Evolutionary conservation across 192 early-diverging fungal genomes (phyloP).

Genomic region (Backusella mclennaniae): DNA sequence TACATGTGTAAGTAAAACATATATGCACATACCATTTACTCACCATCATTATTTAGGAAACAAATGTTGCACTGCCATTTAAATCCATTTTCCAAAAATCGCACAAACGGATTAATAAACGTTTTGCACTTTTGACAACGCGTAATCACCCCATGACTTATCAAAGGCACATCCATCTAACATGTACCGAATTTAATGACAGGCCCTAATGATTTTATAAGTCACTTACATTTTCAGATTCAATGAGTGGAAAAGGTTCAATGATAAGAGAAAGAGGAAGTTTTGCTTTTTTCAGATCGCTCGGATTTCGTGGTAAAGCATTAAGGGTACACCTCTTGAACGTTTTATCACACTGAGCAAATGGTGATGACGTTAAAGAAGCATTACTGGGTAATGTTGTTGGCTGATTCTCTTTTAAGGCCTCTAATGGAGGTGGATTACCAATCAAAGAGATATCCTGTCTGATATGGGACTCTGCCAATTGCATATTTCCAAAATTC

Average conservation of each 20-base stretch:
- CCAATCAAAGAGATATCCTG: constrained; percentile 43
- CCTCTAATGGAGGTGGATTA: constrained; percentile 40
- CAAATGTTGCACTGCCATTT: constrained; percentile 97
- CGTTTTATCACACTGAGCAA: constrained; percentile 12
- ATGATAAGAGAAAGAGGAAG: constrained; percentile 75
- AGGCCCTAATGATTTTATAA: neutral
- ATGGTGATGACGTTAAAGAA: constrained; percentile 8
- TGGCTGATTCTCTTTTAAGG: constrained; percentile 39
- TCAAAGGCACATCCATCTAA: constrained; percentile 75
- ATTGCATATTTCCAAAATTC: neutral
- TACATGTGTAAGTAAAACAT: neutral
- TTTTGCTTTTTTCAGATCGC: constrained; percentile 72
- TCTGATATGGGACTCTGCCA: neutral
- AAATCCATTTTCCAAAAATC: constrained; percentile 89
- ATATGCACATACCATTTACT: neutral
- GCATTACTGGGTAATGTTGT: constrained; percentile 39
- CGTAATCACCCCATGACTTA: constrained; percentile 81
- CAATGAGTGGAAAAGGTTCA: constrained; percentile 65
- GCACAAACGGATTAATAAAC: constrained; percentile 94
- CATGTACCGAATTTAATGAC: neutral
- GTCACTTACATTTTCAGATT: constrained; percentile 61
- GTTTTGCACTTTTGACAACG: constrained; percentile 91
- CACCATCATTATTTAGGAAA: constrained; percentile 72
- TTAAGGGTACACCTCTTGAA: constrained; percentile 71
- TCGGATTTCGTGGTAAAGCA: constrained; percentile 67